These are phyloP conservation scores for Vaccinium darrowii DNA, from an alignment of 148 eudicot genomes.

Conservation along the genomic window DNA sequence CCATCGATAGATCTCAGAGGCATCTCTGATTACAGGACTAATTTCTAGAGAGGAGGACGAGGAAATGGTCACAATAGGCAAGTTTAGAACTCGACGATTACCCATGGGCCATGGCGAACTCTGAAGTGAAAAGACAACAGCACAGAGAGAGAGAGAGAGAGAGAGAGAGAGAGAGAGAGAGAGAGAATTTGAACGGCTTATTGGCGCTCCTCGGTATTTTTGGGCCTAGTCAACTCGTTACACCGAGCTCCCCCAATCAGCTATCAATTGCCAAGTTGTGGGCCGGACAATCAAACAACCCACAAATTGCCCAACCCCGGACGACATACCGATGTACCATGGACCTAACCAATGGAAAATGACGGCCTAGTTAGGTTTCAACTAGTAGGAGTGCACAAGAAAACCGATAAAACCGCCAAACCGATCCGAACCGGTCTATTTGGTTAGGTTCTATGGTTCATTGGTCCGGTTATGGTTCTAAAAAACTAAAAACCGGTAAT, in stretches of 20 bases:
- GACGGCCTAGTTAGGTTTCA: too few relatives aligned
- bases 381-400: too few relatives aligned
- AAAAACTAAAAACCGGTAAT: too few relatives aligned
- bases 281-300: background rate
- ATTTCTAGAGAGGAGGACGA: background rate
- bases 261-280: background rate
- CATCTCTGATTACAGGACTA: slow-evolving; percentile 12
- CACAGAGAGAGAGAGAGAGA: too few relatives aligned
- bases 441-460: too few relatives aligned
- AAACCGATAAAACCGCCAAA: too few relatives aligned
- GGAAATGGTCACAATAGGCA: background rate
- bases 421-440: too few relatives aligned
- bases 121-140: background rate
- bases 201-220: slow-evolving; percentile 16
- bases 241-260: background rate
- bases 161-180: slow-evolving; percentile 5
- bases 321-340: background rate
- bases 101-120: slow-evolving; percentile 12
- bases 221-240: background rate
- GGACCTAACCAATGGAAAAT: too few relatives aligned
- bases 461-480: too few relatives aligned
- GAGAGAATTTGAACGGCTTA: slow-evolving; percentile 16
- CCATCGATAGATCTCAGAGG: slow-evolving; percentile 15
- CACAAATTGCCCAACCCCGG: background rate
- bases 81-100: background rate